Evolutionary conservation across 305 asterid genomes (phyloP), one percentile per base, ranked within the genome.

Genomic region (Fraxinus dipetala): DNA sequence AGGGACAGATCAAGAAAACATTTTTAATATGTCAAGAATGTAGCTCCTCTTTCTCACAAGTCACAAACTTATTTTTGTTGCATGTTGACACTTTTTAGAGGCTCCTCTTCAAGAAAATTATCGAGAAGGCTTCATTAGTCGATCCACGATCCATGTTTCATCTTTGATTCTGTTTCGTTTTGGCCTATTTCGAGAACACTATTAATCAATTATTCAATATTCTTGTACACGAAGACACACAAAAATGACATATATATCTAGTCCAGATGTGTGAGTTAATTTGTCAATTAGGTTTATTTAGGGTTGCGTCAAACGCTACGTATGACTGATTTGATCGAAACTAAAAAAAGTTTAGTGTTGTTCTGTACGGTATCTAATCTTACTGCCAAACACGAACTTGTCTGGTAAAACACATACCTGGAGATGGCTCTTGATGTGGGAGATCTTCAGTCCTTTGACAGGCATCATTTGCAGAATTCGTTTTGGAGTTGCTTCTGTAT

Each of bases 401-500:
- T 51, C 8, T 51, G 1, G 69, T 18, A 59, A 59, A 59, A 20
- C 6, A 20, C 14, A 6, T 76, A 78, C 81, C 81, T 78, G 81
- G 13, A 78, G 70, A 20, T 78, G 81, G 38, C 81, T 78, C 35
- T 78, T 78, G 74, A 78, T 10, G 43, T 78, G 81, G 36, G 81
- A 56, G 22, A 78, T 59, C 32, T 35, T 35, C 9, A 78, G 75
- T 65, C 81, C 81, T 24, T 61, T 78, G 22, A 61, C 28, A 5
- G 30, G 8, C 81, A 78, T 78, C 31, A 59, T 18, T 65, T 78
- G 81, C 70, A 78, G 10, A 78, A 59, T 63, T n/a, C 24, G 69
- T 24, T 78, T 78, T 13, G 81, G 81, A 54, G 81, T 78, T 78
- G 81, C 81, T 78, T 13, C 81, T 78, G 75, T 31, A 31, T 9